phyloP scores from a whole-genome alignment of 2,329 filamentous ascomycete species.

The Fusarium protoensiforme region DNA sequence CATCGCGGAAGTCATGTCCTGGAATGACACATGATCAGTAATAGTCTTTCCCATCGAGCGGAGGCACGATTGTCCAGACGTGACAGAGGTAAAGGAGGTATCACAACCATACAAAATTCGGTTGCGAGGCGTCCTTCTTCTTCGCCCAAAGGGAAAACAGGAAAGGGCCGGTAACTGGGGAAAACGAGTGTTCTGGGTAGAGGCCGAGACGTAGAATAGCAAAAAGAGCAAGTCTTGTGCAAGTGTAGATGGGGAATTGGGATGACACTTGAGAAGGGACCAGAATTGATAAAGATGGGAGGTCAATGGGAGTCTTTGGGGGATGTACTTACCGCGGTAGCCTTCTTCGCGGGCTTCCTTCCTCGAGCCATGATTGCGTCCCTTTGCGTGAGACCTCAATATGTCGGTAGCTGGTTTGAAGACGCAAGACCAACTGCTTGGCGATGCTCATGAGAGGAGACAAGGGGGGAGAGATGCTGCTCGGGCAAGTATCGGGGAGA shows the following conservation, averaged over 20 bases:
- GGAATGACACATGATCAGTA: conserved; percentile 35
- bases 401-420: not conserved
- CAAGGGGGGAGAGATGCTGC: not conserved
- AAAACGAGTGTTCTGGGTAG: conserved; percentile 17
- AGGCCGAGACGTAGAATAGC: conserved; percentile 38
- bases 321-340: conserved; percentile 28
- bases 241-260: conserved; percentile 16
- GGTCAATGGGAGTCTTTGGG: conserved; percentile 1
- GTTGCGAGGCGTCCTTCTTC: conserved; percentile 6
- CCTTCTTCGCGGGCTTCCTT: conserved; percentile 27
- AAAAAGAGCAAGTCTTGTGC: conserved; percentile 37
- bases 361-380: conserved; percentile 31
- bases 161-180: conserved; percentile 42
- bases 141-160: conserved; percentile 20
- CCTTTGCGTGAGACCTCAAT: not conserved
- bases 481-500: not conserved
- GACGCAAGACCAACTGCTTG: not conserved
- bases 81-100: not conserved
- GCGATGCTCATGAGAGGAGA: not conserved
- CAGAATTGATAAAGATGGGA: conserved; percentile 32
- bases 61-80: not conserved
- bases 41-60: not conserved
- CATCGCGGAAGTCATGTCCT: conserved; percentile 53
- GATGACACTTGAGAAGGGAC: conserved; percentile 33
- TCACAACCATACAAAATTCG: not conserved